phyloP scores from a whole-genome alignment of 2,329 filamentous ascomycete genomes.

The Paraconiothyrium sp. region DNA sequence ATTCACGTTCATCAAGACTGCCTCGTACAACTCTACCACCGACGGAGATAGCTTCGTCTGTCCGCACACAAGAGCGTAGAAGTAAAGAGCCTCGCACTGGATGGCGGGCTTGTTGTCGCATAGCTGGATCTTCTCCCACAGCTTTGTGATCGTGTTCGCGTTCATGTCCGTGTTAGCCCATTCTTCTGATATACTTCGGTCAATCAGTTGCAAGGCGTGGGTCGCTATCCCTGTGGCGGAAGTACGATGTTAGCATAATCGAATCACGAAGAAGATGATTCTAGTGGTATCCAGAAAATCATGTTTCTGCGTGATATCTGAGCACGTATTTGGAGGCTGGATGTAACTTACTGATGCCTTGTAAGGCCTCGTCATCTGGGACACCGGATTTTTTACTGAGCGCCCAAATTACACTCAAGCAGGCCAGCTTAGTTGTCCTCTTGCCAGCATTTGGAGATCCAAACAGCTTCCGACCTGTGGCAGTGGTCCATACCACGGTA shows the following conservation, averaged over 20 bases:
- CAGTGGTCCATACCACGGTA: constrained; percentile 36
- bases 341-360: constrained; percentile 35
- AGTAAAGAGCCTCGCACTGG: constrained; percentile 42
- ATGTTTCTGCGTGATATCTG: not conserved
- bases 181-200: constrained; percentile 26
- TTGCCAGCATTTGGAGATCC: constrained; percentile 31
- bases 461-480: constrained; percentile 44
- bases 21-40: constrained; percentile 35
- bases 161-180: constrained; percentile 35
- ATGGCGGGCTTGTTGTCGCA: constrained; percentile 29
- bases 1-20: constrained; percentile 23
- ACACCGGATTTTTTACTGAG: constrained; percentile 34
- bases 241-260: not conserved
- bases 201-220: constrained; percentile 35
- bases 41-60: constrained; percentile 27
- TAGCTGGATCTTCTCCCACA: constrained; percentile 39
- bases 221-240: constrained; percentile 36
- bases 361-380: constrained; percentile 38
- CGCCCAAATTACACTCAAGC: constrained; percentile 43
- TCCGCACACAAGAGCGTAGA: constrained; percentile 40
- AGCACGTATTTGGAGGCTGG: not conserved
- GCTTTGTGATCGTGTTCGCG: constrained; percentile 35
- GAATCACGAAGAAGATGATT: no score
- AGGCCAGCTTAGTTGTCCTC: constrained; percentile 44
- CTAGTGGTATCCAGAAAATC: not conserved